These are phyloP conservation scores for Yamadazyma insecticola DNA, from an alignment of 805 yeast species.

Conservation along the genomic window DNA sequence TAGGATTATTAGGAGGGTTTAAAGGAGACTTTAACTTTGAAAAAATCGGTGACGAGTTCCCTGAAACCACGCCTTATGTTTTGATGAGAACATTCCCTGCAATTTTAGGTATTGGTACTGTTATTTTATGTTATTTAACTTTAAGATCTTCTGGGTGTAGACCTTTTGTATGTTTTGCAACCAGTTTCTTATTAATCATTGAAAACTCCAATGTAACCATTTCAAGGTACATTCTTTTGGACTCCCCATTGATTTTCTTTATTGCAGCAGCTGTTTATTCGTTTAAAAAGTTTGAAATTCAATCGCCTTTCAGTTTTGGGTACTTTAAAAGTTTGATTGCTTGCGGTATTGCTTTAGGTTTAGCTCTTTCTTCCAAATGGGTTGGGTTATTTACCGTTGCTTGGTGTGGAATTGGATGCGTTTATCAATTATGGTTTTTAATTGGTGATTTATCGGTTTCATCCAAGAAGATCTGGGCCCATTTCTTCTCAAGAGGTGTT, in stretches of 20 bases:
- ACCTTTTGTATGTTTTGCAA: slow-evolving; percentile 55
- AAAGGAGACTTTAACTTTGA: slow-evolving; percentile 66
- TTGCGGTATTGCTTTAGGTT: slow-evolving; percentile 68
- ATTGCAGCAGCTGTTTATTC: slow-evolving; percentile 68
- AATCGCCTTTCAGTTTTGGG: slow-evolving; percentile 50
- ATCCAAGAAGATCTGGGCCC: slow-evolving; percentile 38
- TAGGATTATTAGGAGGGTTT: slow-evolving; percentile 64
- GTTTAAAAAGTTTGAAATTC: slow-evolving; percentile 61
- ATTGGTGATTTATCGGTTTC: slow-evolving; percentile 64
- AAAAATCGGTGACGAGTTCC: slow-evolving; percentile 61
- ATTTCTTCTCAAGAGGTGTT: slow-evolving; percentile 47
- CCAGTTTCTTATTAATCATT: slow-evolving; percentile 51
- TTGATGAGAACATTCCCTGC: slow-evolving; percentile 72
- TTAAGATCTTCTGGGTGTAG: slow-evolving; percentile 69
- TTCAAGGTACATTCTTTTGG: slow-evolving; percentile 69
- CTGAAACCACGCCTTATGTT: slow-evolving; percentile 56
- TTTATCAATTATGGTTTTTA: slow-evolving; percentile 63
- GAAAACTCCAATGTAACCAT: slow-evolving; percentile 71
- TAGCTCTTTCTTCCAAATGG: slow-evolving; percentile 76
- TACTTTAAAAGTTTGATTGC: slow-evolving; percentile 60
- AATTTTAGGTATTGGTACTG: slow-evolving; percentile 61
- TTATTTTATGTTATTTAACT: slow-evolving; percentile 60
- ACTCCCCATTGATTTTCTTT: slow-evolving; percentile 72
- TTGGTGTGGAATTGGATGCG: slow-evolving; percentile 66
- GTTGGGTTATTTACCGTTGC: slow-evolving; percentile 78